Base-by-base conservation (phyloP, 306 rosid species). In the Vicia sativa region DNA sequence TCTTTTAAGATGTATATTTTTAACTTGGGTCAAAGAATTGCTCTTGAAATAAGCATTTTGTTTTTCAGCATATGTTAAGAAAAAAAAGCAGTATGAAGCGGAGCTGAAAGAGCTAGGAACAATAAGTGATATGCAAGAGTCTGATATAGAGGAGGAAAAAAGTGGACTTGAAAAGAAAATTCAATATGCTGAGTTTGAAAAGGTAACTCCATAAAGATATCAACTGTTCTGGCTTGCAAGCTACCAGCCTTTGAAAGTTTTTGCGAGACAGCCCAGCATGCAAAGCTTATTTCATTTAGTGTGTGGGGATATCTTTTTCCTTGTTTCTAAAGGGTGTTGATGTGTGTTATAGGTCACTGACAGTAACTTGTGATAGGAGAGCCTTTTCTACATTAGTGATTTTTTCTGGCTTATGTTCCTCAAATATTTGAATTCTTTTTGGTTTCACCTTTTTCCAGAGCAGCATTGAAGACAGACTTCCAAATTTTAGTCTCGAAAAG, bases 71-170 rank as follows among this genome's bases (percentile, higher is more conserved):
- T 67, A 77, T 61, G 86, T 87, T 81, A 91, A 87, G 76, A 74
- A 82, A 82, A 90, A 87, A 78, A 96, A 95, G 70, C 87, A 88
- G 74, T 81, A 67, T 70, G 99, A 95, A 75, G 63, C 79, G 11
- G 97, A 95, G 87, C 65, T 95, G 80, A 95, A 90, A 73, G 86
- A 87, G 75, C 82, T 95, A 15, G 99, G 99, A 56, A 85, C 99
- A 41, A 91, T 95, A 50, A 85, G 99, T 73, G 99, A 95, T 82
- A 95, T 95, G 97, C 99, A 84, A 77, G 99, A 88, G 84, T 90
- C 99, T 52, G 99, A 95, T 76, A 83, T 87, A 68, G 83, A 92
- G 49, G 99, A 96, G 67, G 84, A 86, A 77, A 88, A 90, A 70
- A 91, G 95, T 81, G 99, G 99, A 73, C 95, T 95, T 7, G 89